Evolutionary conservation across 2,329 filamentous ascomycete species (phyloP).

Genomic region (Fusarium sp.): DNA sequence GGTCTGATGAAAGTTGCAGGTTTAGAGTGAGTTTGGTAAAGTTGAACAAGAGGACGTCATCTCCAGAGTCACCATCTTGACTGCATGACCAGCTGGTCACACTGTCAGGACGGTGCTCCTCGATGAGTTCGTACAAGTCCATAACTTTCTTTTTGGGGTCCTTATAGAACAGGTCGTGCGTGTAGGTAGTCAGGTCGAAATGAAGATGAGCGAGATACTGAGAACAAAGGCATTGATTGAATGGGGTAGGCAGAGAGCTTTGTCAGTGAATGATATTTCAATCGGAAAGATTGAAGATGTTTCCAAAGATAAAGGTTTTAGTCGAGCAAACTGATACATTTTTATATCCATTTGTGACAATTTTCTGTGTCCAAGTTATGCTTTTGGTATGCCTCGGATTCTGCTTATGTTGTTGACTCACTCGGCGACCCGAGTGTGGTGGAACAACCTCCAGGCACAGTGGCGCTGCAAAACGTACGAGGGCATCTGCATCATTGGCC

Average conservation of each 20-base stretch:
- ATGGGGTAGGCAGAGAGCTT: no score
- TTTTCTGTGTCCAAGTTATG: neutral
- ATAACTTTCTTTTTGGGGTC: neutral
- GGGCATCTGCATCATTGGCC: no score
- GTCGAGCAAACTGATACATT: neutral
- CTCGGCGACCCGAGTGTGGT: neutral
- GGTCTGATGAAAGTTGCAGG: conserved; percentile 17
- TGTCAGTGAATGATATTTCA: no score
- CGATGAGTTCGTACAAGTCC: conserved; percentile 5
- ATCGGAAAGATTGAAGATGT: neutral
- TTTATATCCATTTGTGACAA: neutral
- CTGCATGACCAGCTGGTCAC: conserved; percentile 12
- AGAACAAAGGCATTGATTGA: conserved; percentile 2
- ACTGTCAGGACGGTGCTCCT: conserved; percentile 11
- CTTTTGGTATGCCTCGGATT: neutral
- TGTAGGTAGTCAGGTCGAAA: neutral
- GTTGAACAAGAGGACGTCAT: conserved; percentile 14
- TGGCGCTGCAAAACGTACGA: no score
- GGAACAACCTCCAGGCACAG: neutral
- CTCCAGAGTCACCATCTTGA: neutral
- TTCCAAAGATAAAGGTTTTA: no score
- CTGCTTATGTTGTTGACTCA: conserved; percentile 14
- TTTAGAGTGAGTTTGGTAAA: conserved; percentile 18
- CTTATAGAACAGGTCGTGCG: neutral
- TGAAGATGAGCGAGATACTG: neutral